Evolutionary conservation across 805 yeast genomes (phyloP), one percentile per base, ranked within the genome.

Genomic region (Vanderwaltozyma tropicalis): DNA sequence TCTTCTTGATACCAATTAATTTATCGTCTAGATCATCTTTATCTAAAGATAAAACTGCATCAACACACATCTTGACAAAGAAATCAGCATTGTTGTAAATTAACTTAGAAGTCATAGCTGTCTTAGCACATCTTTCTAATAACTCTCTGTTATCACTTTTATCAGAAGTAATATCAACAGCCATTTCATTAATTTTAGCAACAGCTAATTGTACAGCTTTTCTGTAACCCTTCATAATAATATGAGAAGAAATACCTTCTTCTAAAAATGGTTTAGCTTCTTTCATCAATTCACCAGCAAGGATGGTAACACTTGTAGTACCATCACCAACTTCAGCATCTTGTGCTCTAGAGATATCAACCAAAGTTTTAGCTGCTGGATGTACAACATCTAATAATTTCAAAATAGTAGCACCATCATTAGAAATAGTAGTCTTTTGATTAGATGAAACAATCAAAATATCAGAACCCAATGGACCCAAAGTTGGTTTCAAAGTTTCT

Each of bases 321-420:
- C 98, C 98, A 64, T 89, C 98, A 42, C 98, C 98, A 46, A 92
- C 95, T 62, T 89, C 97, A 42, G 94, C 95, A 59, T 89, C 98
- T 66, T 89, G 98, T 3, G 95, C 87, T 59, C 94, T 80, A 14
- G 96, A 83, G 41, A 89, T 83, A 58, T 89, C 95, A 38, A 89
- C 98, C 48, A 89, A 67, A 42, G 89, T 88, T 61, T 86, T 87
- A 11, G 98, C 98, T 10, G 99, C 98, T 9, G 99, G 98, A 55
- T 92, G 98, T 19, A 92, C 96, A 39, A 92, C 94, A 55, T 92
- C 98, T 48, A 92, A 66, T 40, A 92, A 69, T 57, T 81, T 85
- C 59, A 92, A 68, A 50, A 92, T 89, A 2, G 99, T 92, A 29
- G 98, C 98, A 48, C 98, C 98, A 59, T 92, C 98, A 61, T 92